Conservation (phyloP, 208 protist species). For the Trypanosoma congolense region DNA sequence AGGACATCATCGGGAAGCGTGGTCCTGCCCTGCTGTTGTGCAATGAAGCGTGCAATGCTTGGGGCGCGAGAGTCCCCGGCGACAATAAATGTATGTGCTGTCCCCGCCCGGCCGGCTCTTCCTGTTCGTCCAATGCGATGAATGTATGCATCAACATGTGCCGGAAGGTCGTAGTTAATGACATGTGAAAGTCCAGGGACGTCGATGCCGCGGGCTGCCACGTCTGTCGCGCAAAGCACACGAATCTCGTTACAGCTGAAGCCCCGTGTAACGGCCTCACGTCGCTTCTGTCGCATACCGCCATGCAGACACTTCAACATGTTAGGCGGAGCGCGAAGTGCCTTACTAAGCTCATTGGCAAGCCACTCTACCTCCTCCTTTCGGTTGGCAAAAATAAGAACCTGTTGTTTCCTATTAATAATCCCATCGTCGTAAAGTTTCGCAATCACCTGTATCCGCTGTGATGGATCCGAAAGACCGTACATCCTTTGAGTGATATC, state of each 20-base stretch:
- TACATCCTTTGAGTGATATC: conserved; percentile 65
- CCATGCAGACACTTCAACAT: conserved; percentile 89
- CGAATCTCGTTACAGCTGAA: conserved; percentile 78
- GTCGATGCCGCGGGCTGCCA: conserved; percentile 92
- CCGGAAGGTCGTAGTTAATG: conserved; percentile 95
- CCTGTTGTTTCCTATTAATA: conserved; percentile 70
- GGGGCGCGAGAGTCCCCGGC: conserved; percentile 54
- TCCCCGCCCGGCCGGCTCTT: conserved; percentile 89
- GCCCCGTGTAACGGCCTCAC: conserved; percentile 52
- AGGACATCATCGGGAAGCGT: conserved; percentile 16
- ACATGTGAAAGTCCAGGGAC: conserved; percentile 93
- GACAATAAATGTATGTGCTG: conserved; percentile 91
- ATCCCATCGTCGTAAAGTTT: conserved; percentile 57
- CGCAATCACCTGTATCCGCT: conserved; percentile 44
- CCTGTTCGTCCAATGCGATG: conserved; percentile 98
- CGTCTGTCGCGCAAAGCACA: conserved; percentile 95
- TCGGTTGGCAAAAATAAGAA: conserved; percentile 70
- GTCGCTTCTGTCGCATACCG: conserved; percentile 66
- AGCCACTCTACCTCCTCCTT: conserved; percentile 60
- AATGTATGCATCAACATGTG: conserved; percentile 95
- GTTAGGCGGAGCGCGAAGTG: conserved; percentile 45
- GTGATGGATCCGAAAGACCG: conserved; percentile 31
- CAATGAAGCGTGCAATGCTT: conserved; percentile 50
- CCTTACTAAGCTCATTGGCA: conserved; percentile 33
- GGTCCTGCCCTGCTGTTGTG: conserved; percentile 25